Evolutionary conservation across 2,329 filamentous ascomycete genomes (phyloP), one percentile per base, ranked within the genome.

Genomic region (Pseudogymnoascus sp.): DNA sequence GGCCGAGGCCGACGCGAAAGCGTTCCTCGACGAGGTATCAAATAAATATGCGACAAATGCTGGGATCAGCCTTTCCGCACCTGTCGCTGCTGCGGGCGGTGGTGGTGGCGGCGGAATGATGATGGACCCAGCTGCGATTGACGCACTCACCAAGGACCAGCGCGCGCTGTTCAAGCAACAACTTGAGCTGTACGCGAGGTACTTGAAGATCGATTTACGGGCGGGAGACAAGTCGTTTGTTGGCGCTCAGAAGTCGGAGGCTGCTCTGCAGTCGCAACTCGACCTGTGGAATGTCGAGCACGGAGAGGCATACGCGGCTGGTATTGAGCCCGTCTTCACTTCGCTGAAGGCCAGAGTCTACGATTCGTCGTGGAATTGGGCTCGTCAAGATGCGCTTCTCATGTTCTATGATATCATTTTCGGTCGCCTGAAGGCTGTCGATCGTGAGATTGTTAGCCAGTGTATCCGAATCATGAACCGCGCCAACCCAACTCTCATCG

Each of bases 401-500:
- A 99, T 99, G 93, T 99, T 95, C 81, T 99, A 92, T 78, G 95
- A 99, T 73, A 96, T 99, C 73, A 97, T 99, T 73, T 99, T 99
- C 71, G 95, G 95, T 64, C 87, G 95, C 65, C 86, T 99, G 62
- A 87, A 95, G 80, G 91, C 88, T 60, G 90, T 99, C 42, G 95
- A 99, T 72, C 90, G 95, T 67, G 95, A 99, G 77, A 99, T 97
- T 71, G 95, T 99, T 74, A 97, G 93, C 78, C 93, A 93, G 75
- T 99, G 95, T 79, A 97, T 99, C 73, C 90, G 91, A 69, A 95
- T 99, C 78, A 99, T 99, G 95, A 99, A 97, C 81, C 90, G 95
- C 66, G 96, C 95, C 36, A 99, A 97, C 75, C 95, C 95, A 2
- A 89, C 91, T 37, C 86, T 99, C 1, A 84, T 99, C 64, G 93